Evolutionary conservation across 1,139 yeast genomes (phyloP).

Genomic region (Hemisphaericaspora subhashii): DNA sequence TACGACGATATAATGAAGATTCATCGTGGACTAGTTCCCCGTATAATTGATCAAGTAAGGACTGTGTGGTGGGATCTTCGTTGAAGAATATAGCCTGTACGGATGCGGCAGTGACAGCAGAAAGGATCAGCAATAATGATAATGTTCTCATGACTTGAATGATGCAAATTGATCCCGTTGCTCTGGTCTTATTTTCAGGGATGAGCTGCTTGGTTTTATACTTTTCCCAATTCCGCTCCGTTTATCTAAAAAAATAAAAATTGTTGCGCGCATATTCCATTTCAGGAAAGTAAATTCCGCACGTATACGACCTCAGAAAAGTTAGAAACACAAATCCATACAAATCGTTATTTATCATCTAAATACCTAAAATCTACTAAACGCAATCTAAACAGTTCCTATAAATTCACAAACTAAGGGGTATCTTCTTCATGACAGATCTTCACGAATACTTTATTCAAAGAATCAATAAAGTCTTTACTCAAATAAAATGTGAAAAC

Average conservation of each 20-base stretch:
- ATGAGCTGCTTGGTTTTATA: too few species aligned
- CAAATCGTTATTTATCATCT: too few species aligned
- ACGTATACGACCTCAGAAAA: too few species aligned
- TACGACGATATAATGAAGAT: neutral
- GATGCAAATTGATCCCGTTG: constrained; percentile 1
- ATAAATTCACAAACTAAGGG: neutral
- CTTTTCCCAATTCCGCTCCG: neutral
- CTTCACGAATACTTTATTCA: constrained; percentile 7
- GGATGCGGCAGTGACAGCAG: neutral
- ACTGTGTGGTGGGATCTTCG: neutral
- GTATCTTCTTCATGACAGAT: constrained; percentile 6
- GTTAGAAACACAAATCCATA: neutral
- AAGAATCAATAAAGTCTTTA: constrained; percentile 3
- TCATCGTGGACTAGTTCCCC: constrained; percentile 13
- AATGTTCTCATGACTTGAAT: neutral
- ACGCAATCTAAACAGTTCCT: too few species aligned
- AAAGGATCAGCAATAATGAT: neutral
- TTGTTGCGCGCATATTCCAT: neutral
- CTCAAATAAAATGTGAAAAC: neutral
- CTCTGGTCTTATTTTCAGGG: too few species aligned
- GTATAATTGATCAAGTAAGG: constrained; percentile 14
- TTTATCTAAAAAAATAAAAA: neutral
- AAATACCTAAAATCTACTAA: too few species aligned
- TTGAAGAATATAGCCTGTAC: neutral
- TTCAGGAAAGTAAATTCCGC: constrained; percentile 2